A percentile compares a stretch with the other conserved stretches of the same genome.
Conservation (phyloP, 495 filamentous ascomycete genomes). For the Usnea hakonensis region DNA sequence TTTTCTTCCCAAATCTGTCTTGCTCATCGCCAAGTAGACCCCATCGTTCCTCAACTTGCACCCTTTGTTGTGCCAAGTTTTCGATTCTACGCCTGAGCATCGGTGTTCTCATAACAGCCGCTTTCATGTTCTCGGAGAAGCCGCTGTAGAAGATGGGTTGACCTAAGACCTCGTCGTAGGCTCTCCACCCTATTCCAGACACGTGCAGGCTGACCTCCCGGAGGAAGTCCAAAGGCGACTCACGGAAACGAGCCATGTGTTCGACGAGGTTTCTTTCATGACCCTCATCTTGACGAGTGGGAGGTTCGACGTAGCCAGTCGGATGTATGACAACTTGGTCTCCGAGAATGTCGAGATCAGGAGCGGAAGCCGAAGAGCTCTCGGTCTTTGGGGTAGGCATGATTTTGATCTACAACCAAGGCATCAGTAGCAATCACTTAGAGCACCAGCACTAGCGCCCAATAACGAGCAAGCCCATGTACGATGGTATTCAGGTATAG, state of each 20-base stretch:
- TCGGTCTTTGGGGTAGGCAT: constrained; percentile 20
- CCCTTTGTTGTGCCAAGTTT: constrained; percentile 65
- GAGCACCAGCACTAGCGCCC: neutral
- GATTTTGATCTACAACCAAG: neutral
- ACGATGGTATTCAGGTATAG: neutral
- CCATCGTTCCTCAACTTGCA: constrained; percentile 66
- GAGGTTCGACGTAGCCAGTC: constrained; percentile 57
- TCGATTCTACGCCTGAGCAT: constrained; percentile 66
- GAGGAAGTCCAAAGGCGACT: constrained; percentile 69
- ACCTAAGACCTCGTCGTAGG: constrained; percentile 82
- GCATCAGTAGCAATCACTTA: neutral
- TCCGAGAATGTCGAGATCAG: constrained; percentile 76
- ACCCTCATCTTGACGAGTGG: constrained; percentile 32
- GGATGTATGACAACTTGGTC: constrained; percentile 73
- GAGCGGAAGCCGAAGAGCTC: constrained; percentile 45
- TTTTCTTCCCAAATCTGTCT: constrained; percentile 42
- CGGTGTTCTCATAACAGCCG: constrained; percentile 60
- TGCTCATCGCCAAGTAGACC: constrained; percentile 52
- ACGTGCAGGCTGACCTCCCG: constrained; percentile 87
- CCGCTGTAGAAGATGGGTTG: constrained; percentile 90
- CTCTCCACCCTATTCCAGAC: constrained; percentile 85
- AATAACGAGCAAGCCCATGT: neutral
- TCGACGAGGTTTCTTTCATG: constrained; percentile 69
- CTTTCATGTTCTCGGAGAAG: constrained; percentile 84
- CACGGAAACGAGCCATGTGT: constrained; percentile 73